Evolutionary conservation across 169 alveolate genomes (phyloP).

Genomic region (Cryptosporidium baileyi): DNA sequence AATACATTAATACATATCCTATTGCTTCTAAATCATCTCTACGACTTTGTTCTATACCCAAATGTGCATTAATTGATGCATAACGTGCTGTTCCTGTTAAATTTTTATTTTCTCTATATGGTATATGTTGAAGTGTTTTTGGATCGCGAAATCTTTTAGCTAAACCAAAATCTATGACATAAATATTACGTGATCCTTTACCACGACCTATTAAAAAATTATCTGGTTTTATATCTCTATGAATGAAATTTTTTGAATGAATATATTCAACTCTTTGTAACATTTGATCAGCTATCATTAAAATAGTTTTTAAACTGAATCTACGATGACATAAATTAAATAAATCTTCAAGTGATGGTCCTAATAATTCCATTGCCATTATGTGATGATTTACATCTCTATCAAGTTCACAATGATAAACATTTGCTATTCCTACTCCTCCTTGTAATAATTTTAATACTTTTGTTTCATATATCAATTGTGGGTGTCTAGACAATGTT

Average conservation of each 20-base stretch:
- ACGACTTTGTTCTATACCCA: constrained; percentile 80
- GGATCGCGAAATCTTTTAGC: constrained; percentile 84
- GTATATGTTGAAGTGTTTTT: constrained; percentile 82
- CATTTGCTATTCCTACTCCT: constrained; percentile 60
- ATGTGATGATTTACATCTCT: constrained; percentile 72
- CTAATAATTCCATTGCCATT: constrained; percentile 84
- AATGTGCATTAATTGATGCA: constrained; percentile 82
- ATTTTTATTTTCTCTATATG: constrained; percentile 81
- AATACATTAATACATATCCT: constrained; percentile 84
- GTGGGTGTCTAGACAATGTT: constrained; percentile 82
- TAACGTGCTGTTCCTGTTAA: constrained; percentile 88
- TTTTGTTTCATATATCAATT: constrained; percentile 75
- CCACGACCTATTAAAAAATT: constrained; percentile 87
- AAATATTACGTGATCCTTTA: constrained; percentile 78
- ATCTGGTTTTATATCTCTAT: constrained; percentile 85
- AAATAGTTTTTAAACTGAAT: constrained; percentile 41
- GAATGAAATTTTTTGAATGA: constrained; percentile 81
- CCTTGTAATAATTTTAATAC: constrained; percentile 71
- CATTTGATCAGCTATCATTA: constrained; percentile 69
- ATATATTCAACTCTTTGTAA: constrained; percentile 72
- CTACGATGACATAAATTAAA: constrained; percentile 53
- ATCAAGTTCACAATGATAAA: constrained; percentile 71
- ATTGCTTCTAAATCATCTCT: constrained; percentile 91
- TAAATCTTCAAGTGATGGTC: constrained; percentile 83
- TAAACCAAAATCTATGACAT: constrained; percentile 85